Conservation (phyloP, 179 eudicot genomes). For the Gypsophila paniculata region DNA sequence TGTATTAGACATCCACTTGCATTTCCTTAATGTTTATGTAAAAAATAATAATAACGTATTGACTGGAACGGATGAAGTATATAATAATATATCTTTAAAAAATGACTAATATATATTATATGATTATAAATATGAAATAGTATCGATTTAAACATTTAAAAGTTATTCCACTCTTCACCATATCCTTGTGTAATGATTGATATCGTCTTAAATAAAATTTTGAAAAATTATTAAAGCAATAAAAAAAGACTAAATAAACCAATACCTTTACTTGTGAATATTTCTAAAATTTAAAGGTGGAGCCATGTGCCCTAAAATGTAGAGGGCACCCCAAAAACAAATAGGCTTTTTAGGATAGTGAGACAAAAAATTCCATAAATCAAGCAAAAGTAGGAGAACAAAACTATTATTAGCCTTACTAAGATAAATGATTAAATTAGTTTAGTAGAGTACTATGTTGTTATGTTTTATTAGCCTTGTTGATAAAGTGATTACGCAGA, state of each 20-base stretch:
- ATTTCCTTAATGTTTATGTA: too few species aligned
- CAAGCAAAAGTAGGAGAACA: constrained; percentile 22
- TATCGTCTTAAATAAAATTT: too few species aligned
- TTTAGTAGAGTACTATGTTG: neutral
- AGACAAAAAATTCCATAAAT: constrained; percentile 31
- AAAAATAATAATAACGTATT: too few species aligned
- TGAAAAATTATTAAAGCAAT: too few species aligned
- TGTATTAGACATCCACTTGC: too few species aligned
- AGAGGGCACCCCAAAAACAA: constrained; percentile 24
- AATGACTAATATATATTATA: too few species aligned
- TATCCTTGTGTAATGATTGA: neutral
- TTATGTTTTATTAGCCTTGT: constrained; percentile 14
- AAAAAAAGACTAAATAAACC: neutral
- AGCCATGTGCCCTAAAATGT: constrained; percentile 38
- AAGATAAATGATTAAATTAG: constrained; percentile 14
- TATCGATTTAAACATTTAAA: too few species aligned
- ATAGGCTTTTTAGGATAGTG: constrained; percentile 25
- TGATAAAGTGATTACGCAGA: neutral
- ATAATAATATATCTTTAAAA: too few species aligned
- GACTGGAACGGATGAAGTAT: too few species aligned
- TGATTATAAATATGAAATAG: too few species aligned
- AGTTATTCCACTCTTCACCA: too few species aligned
- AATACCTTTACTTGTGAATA: neutral
- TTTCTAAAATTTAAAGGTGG: constrained; percentile 19
- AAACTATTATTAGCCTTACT: neutral